These are phyloP conservation scores for Datisca glomerata DNA, from an alignment of 306 rosid genomes.

Conservation along the genomic window DNA sequence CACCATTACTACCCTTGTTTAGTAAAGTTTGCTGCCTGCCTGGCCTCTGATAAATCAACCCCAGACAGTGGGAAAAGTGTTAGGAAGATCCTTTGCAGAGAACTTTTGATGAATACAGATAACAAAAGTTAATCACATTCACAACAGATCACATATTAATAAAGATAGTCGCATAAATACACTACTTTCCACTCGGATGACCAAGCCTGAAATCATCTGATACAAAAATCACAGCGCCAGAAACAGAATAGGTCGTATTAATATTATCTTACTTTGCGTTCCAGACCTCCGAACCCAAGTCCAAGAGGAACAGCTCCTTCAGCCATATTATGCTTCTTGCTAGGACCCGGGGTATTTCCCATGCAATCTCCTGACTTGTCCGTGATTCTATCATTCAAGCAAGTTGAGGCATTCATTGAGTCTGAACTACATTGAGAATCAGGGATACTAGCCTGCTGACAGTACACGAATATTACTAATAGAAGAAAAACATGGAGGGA, in stretches of 20 bases:
- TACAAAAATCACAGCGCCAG: neutral
- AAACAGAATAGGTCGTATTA: neutral
- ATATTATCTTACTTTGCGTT: slow-evolving; percentile 49
- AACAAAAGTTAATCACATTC: neutral
- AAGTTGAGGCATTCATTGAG: slow-evolving; percentile 32
- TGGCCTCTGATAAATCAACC: slow-evolving; percentile 37
- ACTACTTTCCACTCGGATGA: too few species aligned
- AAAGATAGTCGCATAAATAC: too few species aligned
- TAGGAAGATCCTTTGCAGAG: too few species aligned
- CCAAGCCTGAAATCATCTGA: too few species aligned
- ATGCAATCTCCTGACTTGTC: slow-evolving; percentile 23
- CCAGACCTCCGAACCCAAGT: slow-evolving; percentile 69
- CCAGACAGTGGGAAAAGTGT: slow-evolving; percentile 2
- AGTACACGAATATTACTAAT: too few species aligned
- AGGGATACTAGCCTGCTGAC: too few species aligned
- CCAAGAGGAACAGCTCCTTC: slow-evolving; percentile 75
- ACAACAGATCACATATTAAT: too few species aligned
- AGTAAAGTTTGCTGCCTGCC: slow-evolving; percentile 35
- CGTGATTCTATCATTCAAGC: slow-evolving; percentile 35
- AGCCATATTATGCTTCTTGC: slow-evolving; percentile 28
- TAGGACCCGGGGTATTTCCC: slow-evolving; percentile 22
- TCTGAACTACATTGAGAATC: too few species aligned
- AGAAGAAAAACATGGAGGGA: slow-evolving; percentile 15
- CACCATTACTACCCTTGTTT: slow-evolving; percentile 32
- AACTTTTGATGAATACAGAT: neutral